Evolutionary conservation across 192 early-diverging fungal species (phyloP).

Genomic region (Coemansia sp.): DNA sequence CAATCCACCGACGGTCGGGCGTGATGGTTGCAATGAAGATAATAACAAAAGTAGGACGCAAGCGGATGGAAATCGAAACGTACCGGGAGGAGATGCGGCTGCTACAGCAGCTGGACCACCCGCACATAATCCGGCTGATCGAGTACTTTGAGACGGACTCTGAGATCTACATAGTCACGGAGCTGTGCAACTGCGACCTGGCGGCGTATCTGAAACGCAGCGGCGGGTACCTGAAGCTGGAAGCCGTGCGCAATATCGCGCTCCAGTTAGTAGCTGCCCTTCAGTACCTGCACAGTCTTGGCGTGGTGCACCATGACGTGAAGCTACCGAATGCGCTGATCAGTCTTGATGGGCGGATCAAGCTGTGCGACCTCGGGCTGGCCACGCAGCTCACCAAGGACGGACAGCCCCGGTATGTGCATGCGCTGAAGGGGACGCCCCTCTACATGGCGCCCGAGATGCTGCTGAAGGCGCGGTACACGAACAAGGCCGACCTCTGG

Average conservation of each 20-base stretch:
- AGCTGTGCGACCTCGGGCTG: constrained; percentile 57
- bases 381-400: constrained; percentile 53
- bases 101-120: constrained; percentile 49
- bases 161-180: constrained; percentile 55
- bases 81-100: constrained; percentile 56
- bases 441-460: constrained; percentile 55
- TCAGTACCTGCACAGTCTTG: constrained; percentile 62
- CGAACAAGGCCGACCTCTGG: constrained; percentile 55
- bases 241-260: constrained; percentile 45
- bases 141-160: constrained; percentile 52
- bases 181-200: constrained; percentile 56
- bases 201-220: constrained; percentile 34
- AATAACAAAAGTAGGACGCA: constrained; percentile 43
- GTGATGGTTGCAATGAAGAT: constrained; percentile 53
- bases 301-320: constrained; percentile 74
- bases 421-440: constrained; percentile 51
- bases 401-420: constrained; percentile 38
- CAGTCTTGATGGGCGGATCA: constrained; percentile 59
- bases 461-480: constrained; percentile 49
- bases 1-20: constrained; percentile 33
- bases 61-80: constrained; percentile 45
- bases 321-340: constrained; percentile 68
- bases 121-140: constrained; percentile 52
- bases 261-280: constrained; percentile 64
- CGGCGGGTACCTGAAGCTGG: constrained; percentile 45